phyloP scores from a whole-genome alignment of 495 filamentous ascomycete species.

The Entonaema liquescens region DNA sequence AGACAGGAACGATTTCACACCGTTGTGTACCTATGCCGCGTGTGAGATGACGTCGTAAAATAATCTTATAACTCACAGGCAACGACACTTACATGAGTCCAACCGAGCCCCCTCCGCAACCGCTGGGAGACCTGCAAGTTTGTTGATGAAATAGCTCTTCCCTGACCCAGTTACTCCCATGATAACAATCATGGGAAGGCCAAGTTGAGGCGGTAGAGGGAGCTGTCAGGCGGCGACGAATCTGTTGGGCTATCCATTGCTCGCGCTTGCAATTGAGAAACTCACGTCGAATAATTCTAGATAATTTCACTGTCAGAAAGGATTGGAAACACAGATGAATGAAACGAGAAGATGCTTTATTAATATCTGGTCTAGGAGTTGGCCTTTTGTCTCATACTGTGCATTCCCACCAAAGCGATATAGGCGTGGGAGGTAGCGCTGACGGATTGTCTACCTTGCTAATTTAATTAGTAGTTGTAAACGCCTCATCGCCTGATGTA shows the following conservation, averaged over 20 bases:
- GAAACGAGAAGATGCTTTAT: neutral
- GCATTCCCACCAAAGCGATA: neutral
- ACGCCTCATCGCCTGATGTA: neutral
- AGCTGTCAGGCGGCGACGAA: neutral
- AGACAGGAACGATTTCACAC: neutral
- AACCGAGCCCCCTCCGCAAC: neutral
- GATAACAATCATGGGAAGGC: slow-evolving; percentile 1
- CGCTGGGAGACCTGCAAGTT: neutral
- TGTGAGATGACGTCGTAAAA: neutral
- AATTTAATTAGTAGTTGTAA: neutral
- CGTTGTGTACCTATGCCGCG: neutral
- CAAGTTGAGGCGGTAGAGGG: neutral
- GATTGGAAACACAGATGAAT: neutral
- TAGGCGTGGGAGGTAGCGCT: neutral
- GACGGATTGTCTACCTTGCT: slow-evolving; percentile 1
- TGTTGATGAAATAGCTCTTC: slow-evolving; percentile 13
- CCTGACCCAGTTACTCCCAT: slow-evolving; percentile 23
- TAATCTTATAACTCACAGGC: neutral
- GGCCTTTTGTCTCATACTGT: neutral
- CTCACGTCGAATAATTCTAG: no score
- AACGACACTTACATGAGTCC: neutral
- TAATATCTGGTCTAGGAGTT: neutral
- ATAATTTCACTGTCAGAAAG: neutral
- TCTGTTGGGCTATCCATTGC: neutral
- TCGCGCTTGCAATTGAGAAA: neutral